Percentiles rank a stretch among this genome's conserved stretches.
Evolutionary conservation across 2,329 filamentous ascomycete genomes (phyloP).

Genomic region (Pestalotiopsis sp.): DNA sequence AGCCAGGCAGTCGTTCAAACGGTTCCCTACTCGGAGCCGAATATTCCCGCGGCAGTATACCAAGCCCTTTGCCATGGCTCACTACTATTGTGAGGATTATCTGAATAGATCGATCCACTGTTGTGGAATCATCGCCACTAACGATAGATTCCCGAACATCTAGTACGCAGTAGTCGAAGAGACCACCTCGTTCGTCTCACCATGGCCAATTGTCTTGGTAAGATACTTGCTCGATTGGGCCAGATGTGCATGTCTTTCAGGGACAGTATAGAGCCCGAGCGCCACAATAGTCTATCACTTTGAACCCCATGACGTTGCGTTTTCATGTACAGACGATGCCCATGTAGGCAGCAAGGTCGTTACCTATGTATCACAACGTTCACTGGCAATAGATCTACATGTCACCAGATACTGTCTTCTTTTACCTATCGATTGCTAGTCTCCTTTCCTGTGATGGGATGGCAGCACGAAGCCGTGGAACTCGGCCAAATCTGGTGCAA

Average conservation of each 20-base stretch:
- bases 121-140: not conserved
- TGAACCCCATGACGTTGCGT: not conserved
- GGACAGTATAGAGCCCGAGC: not conserved
- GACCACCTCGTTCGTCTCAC: not conserved
- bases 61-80: not conserved
- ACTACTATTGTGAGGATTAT: not conserved
- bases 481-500: too few relatives aligned
- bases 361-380: not conserved
- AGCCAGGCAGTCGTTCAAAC: too few relatives aligned
- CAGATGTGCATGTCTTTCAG: not conserved
- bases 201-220: not conserved
- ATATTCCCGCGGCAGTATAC: not conserved
- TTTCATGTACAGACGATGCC: not conserved
- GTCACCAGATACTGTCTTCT: not conserved
- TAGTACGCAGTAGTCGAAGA: not conserved
- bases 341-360: not conserved
- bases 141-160: not conserved
- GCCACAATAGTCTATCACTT: not conserved
- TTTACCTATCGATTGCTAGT: not conserved
- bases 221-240: not conserved
- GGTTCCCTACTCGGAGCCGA: not conserved
- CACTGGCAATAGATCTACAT: not conserved
- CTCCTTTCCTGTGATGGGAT: not conserved
- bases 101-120: not conserved
- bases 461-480: too few relatives aligned